Evolutionary conservation across 345 rosid genomes (phyloP).

Genomic region (Brassica napus): Da-Ae NC_063446.1:24207001-24207500

Average conservation of each 20-base stretch:
- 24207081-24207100: slow-evolving; percentile 96
- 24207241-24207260: background rate
- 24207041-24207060: slow-evolving; percentile 53
- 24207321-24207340: slow-evolving; percentile 17
- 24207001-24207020: slow-evolving; percentile 94
- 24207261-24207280: background rate
- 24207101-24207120: slow-evolving; percentile 96
- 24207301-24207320: background rate
- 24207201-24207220: slow-evolving; percentile 98
- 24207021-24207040: slow-evolving; percentile 83
- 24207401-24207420: background rate
- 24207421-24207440: no score
- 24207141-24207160: slow-evolving; percentile 68
- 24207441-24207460: no score
- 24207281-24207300: background rate
- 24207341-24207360: background rate
- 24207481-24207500: no score
- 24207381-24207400: background rate
- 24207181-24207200: slow-evolving; percentile 88
- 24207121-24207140: slow-evolving; percentile 94
- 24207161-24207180: slow-evolving; percentile 80
- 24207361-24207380: background rate
- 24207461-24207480: no score
- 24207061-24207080: slow-evolving; percentile 96
- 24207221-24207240: slow-evolving; percentile 47